Evolutionary conservation across 1,139 yeast genomes (phyloP), one percentile per base, ranked within the genome.

Genomic region (Pichia sp.): DNA sequence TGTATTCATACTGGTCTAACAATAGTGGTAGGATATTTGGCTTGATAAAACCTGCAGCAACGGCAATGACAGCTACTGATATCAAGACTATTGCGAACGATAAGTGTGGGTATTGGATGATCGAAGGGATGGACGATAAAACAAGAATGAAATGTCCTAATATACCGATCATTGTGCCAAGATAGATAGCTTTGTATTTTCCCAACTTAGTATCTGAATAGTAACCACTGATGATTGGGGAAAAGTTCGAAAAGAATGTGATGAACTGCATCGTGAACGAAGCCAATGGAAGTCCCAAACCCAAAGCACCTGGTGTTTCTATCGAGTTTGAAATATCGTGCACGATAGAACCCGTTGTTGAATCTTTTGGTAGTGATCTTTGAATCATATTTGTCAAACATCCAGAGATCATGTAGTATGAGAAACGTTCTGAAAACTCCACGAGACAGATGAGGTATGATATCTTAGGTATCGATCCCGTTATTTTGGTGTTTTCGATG

Each of bases 11-110:
- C 60, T 76, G 81, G 53, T 76, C 79, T 74, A 76, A 69, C 50
- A 76, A 62, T 49, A 76, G 66, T n/a, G 81, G 80, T 55, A 76
- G 67, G 47, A 75, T 68, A 56, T 75, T 75, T 22, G 80, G 78
- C 51, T 76, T 75, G 51, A 75, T 76, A 52, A 74, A 73, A 40
- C 79, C 81, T 28, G 79, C 71, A 53, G 77, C 75, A 18, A 62
- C 39, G 18, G 75, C 71, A 48, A 73, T 67, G 4, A 68, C 60
- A 15, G 70, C 40, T 38, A 73, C 65, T n/a, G 71, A 73, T 28
- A 72, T 46, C 33, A 65, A 51, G 18, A 74, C 68, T 22, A 74
- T 67, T 6, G 58, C 67, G 48, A 69, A 57, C 21, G 72, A 57
- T 55, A 63, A 19, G 69, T 72, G 44, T 58, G 54, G 54, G 2